These are phyloP conservation scores for Tulasnella sp. DNA, from an alignment of 768 basidiomycete species.

Conservation along the genomic window DNA sequence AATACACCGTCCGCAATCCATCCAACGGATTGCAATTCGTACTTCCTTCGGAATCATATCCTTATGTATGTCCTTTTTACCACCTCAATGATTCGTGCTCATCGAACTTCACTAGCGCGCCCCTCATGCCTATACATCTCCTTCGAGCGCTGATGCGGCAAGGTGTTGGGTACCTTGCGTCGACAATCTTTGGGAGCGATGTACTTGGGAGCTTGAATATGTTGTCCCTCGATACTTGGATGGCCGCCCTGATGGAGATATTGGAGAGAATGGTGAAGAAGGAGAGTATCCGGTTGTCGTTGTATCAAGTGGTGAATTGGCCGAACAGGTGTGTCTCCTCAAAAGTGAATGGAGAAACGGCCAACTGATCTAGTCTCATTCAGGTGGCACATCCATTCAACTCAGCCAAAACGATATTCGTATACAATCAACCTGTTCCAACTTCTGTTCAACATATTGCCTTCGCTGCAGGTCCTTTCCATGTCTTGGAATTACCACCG, in stretches of 20 bases:
- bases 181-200: slow-evolving; percentile 89
- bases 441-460: slow-evolving; percentile 95
- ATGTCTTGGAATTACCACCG: slow-evolving; percentile 53
- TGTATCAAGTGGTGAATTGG: slow-evolving; percentile 85
- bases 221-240: slow-evolving; percentile 72
- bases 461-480: slow-evolving; percentile 92
- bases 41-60: slow-evolving; percentile 64
- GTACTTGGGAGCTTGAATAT: slow-evolving; percentile 97
- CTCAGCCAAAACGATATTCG: slow-evolving; percentile 86
- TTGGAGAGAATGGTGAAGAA: slow-evolving; percentile 27
- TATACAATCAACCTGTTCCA: slow-evolving; percentile 72
- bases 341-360: slow-evolving; percentile 6
- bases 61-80: slow-evolving; percentile 47
- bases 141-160: slow-evolving; percentile 80
- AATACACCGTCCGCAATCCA: slow-evolving; percentile 71
- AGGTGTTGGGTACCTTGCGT: slow-evolving; percentile 98
- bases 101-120: slow-evolving; percentile 44
- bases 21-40: slow-evolving; percentile 79
- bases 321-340: slow-evolving; percentile 61
- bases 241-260: slow-evolving; percentile 32
- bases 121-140: slow-evolving; percentile 84
- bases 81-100: not conserved
- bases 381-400: slow-evolving; percentile 89
- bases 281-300: slow-evolving; percentile 71
- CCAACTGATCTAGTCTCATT: slow-evolving; percentile 7